A percentile compares a stretch with the other conserved stretches of the same genome.
Evolutionary conservation across 2,329 filamentous ascomycete genomes (phyloP).

Genomic region (Eutypa lata): DNA sequence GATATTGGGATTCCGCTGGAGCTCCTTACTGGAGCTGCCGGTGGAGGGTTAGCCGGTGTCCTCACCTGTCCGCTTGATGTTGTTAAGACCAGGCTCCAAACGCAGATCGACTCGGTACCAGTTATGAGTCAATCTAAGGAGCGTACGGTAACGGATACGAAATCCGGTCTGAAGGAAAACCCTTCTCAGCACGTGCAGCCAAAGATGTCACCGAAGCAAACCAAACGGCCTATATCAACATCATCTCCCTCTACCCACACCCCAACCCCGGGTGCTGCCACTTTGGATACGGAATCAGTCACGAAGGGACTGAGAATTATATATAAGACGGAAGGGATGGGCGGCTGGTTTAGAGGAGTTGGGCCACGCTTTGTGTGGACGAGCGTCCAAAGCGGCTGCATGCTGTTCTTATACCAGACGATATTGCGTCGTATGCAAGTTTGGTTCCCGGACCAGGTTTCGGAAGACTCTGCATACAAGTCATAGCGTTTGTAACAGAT

Average conservation of each 20-base stretch:
- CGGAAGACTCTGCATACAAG: conserved; percentile 23
- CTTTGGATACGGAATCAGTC: conserved; percentile 86
- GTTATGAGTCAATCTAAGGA: conserved; percentile 23
- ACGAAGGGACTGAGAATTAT: conserved; percentile 80
- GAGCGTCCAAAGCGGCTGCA: conserved; percentile 92
- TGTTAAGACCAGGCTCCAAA: conserved; percentile 95
- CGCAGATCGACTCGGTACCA: conserved; percentile 62
- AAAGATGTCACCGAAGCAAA: conserved; percentile 37
- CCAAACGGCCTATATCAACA: conserved; percentile 78
- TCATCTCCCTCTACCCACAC: conserved; percentile 84
- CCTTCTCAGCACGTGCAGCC: conserved; percentile 21
- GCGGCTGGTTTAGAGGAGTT: conserved; percentile 91
- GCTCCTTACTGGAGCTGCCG: conserved; percentile 82
- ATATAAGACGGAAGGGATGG: conserved; percentile 83
- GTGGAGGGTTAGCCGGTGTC: conserved; percentile 88
- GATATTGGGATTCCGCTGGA: conserved; percentile 86
- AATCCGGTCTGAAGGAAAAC: conserved; percentile 19
- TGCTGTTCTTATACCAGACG: conserved; percentile 93
- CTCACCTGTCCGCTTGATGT: conserved; percentile 96
- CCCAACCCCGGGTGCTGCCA: conserved; percentile 72
- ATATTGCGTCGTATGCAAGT: conserved; percentile 73
- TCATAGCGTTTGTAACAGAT: not conserved
- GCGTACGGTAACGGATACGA: conserved; percentile 19
- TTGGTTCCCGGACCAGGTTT: conserved; percentile 35
- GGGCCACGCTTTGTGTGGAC: conserved; percentile 94